Base-by-base conservation (phyloP, 495 filamentous ascomycete species). In the Emericellopsis terricola region DNA sequence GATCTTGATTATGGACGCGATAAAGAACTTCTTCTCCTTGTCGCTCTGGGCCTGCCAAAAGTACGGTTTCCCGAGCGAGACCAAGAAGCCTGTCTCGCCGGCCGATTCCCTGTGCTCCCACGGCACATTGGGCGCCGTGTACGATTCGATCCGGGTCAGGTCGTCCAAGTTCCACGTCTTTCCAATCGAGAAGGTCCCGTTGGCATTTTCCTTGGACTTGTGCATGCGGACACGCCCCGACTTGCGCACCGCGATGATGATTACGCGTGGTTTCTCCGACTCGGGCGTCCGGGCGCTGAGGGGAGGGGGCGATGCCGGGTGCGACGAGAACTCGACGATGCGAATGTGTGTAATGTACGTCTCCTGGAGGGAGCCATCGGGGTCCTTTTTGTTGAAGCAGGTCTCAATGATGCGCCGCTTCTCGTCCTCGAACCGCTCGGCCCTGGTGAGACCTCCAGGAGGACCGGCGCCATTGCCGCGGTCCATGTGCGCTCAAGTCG, bases 21-120 rank as follows among this genome's bases (percentile, higher is more conserved):
- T 91, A 52, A 97, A 97, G 57, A 93, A 96, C 37, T 92, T 85
- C 62, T 94, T 96, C 53, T 96, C 89, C 58, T 92, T 93, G 29
- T 77, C 66, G 9, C 77, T 86, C 24, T 76, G 68, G 13, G 91
- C 85, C 56, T 89, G 76, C 89, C 89, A 97, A 52, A 92, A 96
- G 51, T 97, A 97, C 0, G 84, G 80, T 52, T 97, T 97, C 8
- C 79, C 72, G 15, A 97, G 64, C 0, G 74, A 87, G 15, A 94
- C 79, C n/a, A 77, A 60, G 47, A 97, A 97, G 15, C 89, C 89
- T 24, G 72, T 66, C 34, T 71, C 73, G 28, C 74, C 69, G 21
- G 81, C 85, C 76, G 76, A 85, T 44, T 81, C 64, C 41, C 77
- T 77, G 20, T 73, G 64, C 41, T 78, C 68, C 27, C 73, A 64